A percentile compares a stretch with the other conserved stretches of the same genome.
phyloP scores from a whole-genome alignment of 2,329 filamentous ascomycete species.

The Colletotrichum liriopes region DNA sequence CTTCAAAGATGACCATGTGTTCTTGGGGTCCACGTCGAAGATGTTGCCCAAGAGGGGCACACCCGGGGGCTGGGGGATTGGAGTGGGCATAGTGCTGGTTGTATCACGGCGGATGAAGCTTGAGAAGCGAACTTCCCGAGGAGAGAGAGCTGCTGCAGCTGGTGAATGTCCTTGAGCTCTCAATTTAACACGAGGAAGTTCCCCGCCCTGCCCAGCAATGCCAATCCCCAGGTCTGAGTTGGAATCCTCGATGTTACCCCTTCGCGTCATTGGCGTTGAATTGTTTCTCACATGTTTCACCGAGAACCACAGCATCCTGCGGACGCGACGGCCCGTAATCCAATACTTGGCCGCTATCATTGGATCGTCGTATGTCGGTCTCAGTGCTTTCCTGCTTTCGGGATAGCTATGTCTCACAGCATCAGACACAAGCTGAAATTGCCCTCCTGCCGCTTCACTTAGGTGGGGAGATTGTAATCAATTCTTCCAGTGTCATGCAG shows the following conservation, averaged over 20 bases:
- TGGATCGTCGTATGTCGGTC: neutral
- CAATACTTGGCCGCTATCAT: conserved; percentile 20
- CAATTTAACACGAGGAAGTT: neutral
- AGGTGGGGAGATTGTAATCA: neutral
- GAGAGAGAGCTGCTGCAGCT: neutral
- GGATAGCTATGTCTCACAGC: conserved; percentile 31
- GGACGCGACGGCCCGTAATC: conserved; percentile 38
- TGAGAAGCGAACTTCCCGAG: neutral
- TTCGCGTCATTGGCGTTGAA: conserved; percentile 25
- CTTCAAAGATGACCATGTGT: conserved; percentile 56
- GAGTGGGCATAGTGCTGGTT: conserved; percentile 49
- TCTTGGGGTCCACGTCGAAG: conserved; percentile 53
- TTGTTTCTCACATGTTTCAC: conserved; percentile 26
- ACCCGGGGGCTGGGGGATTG: conserved; percentile 54
- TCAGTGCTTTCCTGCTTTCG: conserved; percentile 14
- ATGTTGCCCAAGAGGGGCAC: conserved; percentile 57
- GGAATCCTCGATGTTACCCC: conserved; percentile 19
- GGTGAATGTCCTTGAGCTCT: neutral
- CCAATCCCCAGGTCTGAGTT: neutral
- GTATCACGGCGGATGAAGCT: neutral
- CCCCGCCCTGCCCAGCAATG: neutral
- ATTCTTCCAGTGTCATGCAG: neutral
- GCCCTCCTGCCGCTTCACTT: conserved; percentile 1
- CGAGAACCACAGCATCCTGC: conserved; percentile 16
- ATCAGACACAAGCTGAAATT: conserved; percentile 11